phyloP scores from a whole-genome alignment of 78 protist species.

The Planoprotostelium fungivorum region DNA sequence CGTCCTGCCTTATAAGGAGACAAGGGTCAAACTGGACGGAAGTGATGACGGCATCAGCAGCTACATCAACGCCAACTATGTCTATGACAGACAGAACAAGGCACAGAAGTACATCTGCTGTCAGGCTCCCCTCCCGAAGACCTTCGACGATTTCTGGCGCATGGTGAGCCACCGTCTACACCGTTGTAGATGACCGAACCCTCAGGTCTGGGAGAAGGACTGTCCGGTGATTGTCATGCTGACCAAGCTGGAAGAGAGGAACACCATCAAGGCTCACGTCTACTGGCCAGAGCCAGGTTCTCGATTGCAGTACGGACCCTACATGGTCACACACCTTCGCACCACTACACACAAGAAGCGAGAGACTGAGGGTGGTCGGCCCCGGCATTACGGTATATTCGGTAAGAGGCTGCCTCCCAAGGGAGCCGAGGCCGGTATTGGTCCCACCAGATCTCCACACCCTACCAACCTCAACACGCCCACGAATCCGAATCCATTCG shows the following conservation, averaged over 20 bases:
- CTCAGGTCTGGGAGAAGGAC: not conserved
- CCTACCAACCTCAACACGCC: too few relatives aligned
- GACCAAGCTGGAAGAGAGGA: slow-evolving; percentile 49
- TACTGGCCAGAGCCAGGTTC: slow-evolving; percentile 43
- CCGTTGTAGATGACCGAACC: not conserved
- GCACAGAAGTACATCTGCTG: slow-evolving; percentile 48
- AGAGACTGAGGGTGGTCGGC: too few relatives aligned
- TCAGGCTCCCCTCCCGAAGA: slow-evolving; percentile 49
- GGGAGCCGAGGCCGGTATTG: too few relatives aligned
- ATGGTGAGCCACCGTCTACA: slow-evolving; percentile 16
- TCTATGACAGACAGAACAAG: slow-evolving; percentile 38
- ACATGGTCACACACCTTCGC: not conserved
- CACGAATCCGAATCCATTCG: too few relatives aligned
- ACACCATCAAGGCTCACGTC: slow-evolving; percentile 50
- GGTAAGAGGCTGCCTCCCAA: too few relatives aligned
- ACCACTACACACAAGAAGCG: not conserved
- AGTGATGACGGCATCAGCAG: slow-evolving; percentile 22
- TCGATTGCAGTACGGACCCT: slow-evolving; percentile 8
- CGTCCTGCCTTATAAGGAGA: slow-evolving; percentile 52
- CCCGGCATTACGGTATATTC: too few relatives aligned
- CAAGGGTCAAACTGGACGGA: slow-evolving; percentile 35
- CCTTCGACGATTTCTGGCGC: slow-evolving; percentile 60
- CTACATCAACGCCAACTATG: slow-evolving; percentile 54
- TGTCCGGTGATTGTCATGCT: slow-evolving; percentile 40
- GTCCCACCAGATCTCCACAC: too few relatives aligned